Conservation (phyloP, 2,329 filamentous ascomycete species). For the Leptoxyphium fumago region DNA sequence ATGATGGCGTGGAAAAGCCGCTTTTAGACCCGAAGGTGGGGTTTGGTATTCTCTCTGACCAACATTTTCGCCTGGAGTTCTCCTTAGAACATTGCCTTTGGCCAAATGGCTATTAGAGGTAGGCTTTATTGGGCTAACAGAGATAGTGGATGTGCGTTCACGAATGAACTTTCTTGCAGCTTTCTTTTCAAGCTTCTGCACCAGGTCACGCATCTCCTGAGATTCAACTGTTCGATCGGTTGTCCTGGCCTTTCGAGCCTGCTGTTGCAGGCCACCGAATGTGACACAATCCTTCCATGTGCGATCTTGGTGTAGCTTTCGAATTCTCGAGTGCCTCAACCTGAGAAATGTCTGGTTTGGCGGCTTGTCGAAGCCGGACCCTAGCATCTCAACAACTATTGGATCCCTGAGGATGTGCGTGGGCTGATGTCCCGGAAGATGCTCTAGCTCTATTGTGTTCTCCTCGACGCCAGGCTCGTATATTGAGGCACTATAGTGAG, state of each 20-base stretch:
- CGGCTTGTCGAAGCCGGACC: slow-evolving; percentile 63
- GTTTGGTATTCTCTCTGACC: too few relatives aligned
- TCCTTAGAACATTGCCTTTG: too few relatives aligned
- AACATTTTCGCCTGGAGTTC: too few relatives aligned
- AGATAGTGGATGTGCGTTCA: slow-evolving; percentile 8
- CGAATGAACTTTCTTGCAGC: slow-evolving; percentile 17
- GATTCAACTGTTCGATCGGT: slow-evolving; percentile 38
- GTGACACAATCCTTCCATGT: slow-evolving; percentile 52
- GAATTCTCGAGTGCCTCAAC: slow-evolving; percentile 60
- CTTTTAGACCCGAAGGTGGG: too few relatives aligned
- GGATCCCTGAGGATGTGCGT: slow-evolving; percentile 49
- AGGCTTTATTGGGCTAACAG: not conserved
- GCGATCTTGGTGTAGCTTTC: slow-evolving; percentile 66
- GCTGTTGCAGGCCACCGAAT: slow-evolving; percentile 53
- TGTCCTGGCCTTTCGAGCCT: slow-evolving; percentile 44
- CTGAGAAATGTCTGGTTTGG: slow-evolving; percentile 56
- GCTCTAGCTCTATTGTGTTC: slow-evolving; percentile 9
- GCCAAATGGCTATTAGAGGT: too few relatives aligned
- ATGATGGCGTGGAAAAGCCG: too few relatives aligned
- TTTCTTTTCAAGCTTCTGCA: slow-evolving; percentile 39
- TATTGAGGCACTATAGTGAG: slow-evolving; percentile 19
- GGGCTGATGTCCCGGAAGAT: slow-evolving; percentile 5
- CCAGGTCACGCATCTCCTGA: slow-evolving; percentile 48
- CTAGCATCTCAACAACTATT: slow-evolving; percentile 65
- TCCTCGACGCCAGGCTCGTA: slow-evolving; percentile 14